phyloP scores from a whole-genome alignment of 164 flowering plant genomes.

The Vitis labrusca region DNA sequence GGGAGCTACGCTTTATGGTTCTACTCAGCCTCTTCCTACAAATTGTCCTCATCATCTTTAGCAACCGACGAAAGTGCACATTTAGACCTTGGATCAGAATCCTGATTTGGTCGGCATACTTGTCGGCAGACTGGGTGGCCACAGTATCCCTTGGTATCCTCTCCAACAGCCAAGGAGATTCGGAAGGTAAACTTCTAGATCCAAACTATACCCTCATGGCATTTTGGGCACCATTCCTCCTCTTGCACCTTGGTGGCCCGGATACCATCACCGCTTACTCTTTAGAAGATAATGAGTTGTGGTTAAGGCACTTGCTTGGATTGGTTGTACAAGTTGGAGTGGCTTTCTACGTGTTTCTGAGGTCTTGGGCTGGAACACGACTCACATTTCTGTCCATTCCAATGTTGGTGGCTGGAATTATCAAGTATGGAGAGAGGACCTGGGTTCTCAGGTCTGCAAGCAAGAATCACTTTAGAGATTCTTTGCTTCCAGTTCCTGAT shows the following conservation, averaged over 20 bases:
- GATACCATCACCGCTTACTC: slow-evolving; percentile 34
- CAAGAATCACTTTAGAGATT: neutral
- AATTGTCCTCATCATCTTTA: slow-evolving; percentile 6
- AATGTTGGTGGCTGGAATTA: slow-evolving; percentile 15
- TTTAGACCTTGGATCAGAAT: neutral
- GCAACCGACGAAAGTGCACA: slow-evolving; percentile 6
- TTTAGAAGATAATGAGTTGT: slow-evolving; percentile 27
- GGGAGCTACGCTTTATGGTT: slow-evolving; percentile 16
- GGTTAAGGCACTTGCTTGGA: slow-evolving; percentile 23
- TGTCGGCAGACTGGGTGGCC: slow-evolving; percentile 18
- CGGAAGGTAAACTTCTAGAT: neutral
- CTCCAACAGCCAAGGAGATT: neutral
- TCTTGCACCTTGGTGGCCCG: slow-evolving; percentile 31
- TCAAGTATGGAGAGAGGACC: slow-evolving; percentile 21
- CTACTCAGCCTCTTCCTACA: slow-evolving; percentile 15
- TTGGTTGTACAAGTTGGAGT: slow-evolving; percentile 2
- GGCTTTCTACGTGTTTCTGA: neutral
- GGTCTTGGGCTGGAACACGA: neutral
- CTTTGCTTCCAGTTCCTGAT: neutral
- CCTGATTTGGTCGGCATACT: slow-evolving; percentile 14
- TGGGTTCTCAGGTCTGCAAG: slow-evolving; percentile 16
- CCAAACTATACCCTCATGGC: neutral
- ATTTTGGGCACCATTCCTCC: slow-evolving; percentile 29
- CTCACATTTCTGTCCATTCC: slow-evolving; percentile 12
- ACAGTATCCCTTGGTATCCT: slow-evolving; percentile 13